Evolutionary conservation across 2,329 filamentous ascomycete species (phyloP), one percentile per base, ranked within the genome.

Genomic region (Ustulina deusta): DNA sequence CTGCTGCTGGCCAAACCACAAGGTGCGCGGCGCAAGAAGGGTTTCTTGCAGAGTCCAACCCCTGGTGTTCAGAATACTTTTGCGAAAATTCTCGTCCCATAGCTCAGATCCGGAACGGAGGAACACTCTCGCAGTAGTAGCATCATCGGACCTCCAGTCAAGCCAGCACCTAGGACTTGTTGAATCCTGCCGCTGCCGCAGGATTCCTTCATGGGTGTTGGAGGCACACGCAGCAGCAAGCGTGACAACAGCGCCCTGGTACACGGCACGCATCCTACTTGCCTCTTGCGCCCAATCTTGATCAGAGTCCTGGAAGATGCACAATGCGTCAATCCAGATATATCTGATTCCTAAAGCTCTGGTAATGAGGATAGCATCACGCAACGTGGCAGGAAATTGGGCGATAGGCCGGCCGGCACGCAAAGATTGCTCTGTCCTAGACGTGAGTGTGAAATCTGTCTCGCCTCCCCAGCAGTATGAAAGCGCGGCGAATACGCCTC

Each of bases 241-340:
- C 17, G 59, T 62, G 11, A 62, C 36, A 25, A 44, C 40, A 11
- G 59, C 38, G 25, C 49, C 49, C n/a, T 54, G 20, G 66, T 71
- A 71, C 13, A 71, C 60, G 22, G 40, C n/a, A 25, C 51, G 27
- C 69, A 71, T 71, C 25, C 51, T 32, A 3, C 55, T 20, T 11
- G 66, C 55, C 55, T 71, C 59, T 22, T 40, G 36, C 6, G 25
- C 34, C 65, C 65, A 70, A 38, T 70, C 66, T 4, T 57, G 40
- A 11, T 42, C 49, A 1, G 49, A 57, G 27, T 66, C 63, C 22
- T 66, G 63, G n/a, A 61, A 48, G 22, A 66, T 66, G 56, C 63
- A 66, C 22, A 66, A 38, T 2, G 56, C 46, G 25, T 66, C 63
- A 9, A 66, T 61, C 63, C 63, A 66, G 17, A 66, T 49, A 27